Evolutionary conservation across 441 rosid genomes (phyloP).

Genomic region (Hura crepitans): DNA sequence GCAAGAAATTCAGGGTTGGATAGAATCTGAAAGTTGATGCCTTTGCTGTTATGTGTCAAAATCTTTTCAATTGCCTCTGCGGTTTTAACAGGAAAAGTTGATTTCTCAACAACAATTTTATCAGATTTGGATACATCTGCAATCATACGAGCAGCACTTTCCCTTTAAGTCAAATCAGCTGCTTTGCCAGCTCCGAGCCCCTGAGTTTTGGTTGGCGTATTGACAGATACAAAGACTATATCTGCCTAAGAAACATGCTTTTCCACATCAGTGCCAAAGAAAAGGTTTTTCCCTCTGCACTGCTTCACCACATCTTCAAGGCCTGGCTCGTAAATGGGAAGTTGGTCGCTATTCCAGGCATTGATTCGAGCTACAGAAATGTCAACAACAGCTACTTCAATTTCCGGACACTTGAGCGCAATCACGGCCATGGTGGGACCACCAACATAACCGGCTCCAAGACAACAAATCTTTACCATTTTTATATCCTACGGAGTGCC

Average conservation of each 20-base stretch:
- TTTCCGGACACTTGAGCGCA: slow-evolving; percentile 67
- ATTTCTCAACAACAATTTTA: slow-evolving; percentile 88
- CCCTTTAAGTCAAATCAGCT: slow-evolving; percentile 88
- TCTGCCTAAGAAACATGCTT: slow-evolving; percentile 73
- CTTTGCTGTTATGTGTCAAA: slow-evolving; percentile 80
- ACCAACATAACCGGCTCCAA: slow-evolving; percentile 85
- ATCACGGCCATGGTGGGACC: slow-evolving; percentile 89
- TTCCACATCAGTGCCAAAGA: slow-evolving; percentile 72
- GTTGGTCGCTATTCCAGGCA: slow-evolving; percentile 73
- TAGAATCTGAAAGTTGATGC: slow-evolving; percentile 77
- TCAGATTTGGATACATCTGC: slow-evolving; percentile 78
- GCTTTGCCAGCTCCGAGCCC: slow-evolving; percentile 96
- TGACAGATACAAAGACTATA: slow-evolving; percentile 78
- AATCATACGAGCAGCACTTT: slow-evolving; percentile 87
- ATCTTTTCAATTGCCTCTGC: slow-evolving; percentile 89
- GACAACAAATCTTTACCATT: slow-evolving; percentile 84
- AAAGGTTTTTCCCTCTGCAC: slow-evolving; percentile 69
- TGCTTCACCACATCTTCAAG: slow-evolving; percentile 66
- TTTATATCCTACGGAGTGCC: slow-evolving; percentile 5
- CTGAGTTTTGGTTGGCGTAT: slow-evolving; percentile 81
- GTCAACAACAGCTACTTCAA: slow-evolving; percentile 76
- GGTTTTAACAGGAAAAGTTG: slow-evolving; percentile 84
- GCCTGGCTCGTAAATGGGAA: slow-evolving; percentile 79
- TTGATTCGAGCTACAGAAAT: slow-evolving; percentile 57
- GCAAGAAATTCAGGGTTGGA: slow-evolving; percentile 92